These are phyloP conservation scores for Salicornia ramosissima DNA, from an alignment of 148 eudicot species.

Conservation along the genomic window DNA sequence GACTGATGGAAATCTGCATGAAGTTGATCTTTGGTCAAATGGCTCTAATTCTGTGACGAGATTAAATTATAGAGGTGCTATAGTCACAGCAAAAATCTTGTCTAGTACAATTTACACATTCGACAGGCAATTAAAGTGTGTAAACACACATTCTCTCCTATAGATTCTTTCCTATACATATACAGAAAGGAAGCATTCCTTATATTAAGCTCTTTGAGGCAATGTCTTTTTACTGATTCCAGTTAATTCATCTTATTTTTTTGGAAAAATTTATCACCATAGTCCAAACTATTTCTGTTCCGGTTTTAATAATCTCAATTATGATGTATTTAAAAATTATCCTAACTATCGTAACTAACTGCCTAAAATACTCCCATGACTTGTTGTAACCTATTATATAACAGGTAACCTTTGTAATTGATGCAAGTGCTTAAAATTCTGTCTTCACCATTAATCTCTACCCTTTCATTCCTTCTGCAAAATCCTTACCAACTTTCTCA, in stretches of 20 bases:
- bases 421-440: too few relatives aligned
- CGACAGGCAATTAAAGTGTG: slow-evolving; percentile 40
- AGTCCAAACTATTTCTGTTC: too few relatives aligned
- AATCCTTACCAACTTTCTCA: too few relatives aligned
- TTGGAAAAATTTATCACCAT: too few relatives aligned
- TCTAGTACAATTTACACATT: slow-evolving; percentile 47
- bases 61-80: slow-evolving; percentile 54
- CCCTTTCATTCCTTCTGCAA: too few relatives aligned
- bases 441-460: too few relatives aligned
- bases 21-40: slow-evolving; percentile 58
- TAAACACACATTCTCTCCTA: slow-evolving; percentile 33
- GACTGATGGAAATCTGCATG: slow-evolving; percentile 67
- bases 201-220: slow-evolving; percentile 4
- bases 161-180: neutral
- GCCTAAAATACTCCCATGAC: too few relatives aligned
- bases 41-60: slow-evolving; percentile 29
- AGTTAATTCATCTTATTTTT: neutral
- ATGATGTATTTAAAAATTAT: too few relatives aligned
- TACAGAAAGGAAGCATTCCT: neutral
- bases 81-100: slow-evolving; percentile 31
- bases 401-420: too few relatives aligned
- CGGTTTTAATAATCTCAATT: too few relatives aligned
- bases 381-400: too few relatives aligned
- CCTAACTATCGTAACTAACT: too few relatives aligned
- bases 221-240: neutral